A percentile compares a stretch with the other conserved stretches of the same genome.
Evolutionary conservation across 2,329 filamentous ascomycete species (phyloP).

Genomic region (Ascochyta lentis): DNA sequence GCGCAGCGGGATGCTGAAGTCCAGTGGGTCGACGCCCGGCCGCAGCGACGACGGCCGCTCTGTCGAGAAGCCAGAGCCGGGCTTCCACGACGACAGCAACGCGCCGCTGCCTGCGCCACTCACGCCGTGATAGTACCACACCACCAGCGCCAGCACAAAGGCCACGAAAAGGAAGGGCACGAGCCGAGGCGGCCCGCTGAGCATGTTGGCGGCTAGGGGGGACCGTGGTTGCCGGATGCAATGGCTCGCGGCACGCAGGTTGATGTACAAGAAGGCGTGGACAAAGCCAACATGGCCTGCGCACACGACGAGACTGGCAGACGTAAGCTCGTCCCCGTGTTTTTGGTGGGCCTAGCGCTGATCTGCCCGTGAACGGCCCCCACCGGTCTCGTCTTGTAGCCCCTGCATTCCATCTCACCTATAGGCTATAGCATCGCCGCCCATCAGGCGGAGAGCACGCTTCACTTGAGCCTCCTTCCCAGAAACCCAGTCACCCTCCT

Average conservation of each 20-base stretch:
- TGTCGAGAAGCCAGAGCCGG: constrained; percentile 14
- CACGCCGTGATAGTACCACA: constrained; percentile 39
- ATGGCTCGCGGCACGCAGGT: constrained; percentile 18
- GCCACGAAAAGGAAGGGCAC: constrained; percentile 38
- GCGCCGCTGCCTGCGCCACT: constrained; percentile 14
- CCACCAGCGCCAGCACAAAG: constrained; percentile 34
- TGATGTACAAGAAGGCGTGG: not conserved
- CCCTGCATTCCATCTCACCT: constrained; percentile 3
- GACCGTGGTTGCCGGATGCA: constrained; percentile 12
- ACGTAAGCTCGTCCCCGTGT: constrained; percentile 11
- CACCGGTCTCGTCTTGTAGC: constrained; percentile 1
- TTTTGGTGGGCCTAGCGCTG: constrained; percentile 6
- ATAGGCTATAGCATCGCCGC: too few relatives aligned
- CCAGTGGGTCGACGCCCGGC: constrained; percentile 37
- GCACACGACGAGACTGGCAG: not conserved
- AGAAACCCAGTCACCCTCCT: not conserved
- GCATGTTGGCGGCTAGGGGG: constrained; percentile 35
- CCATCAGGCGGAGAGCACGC: not conserved
- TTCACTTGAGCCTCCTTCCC: not conserved
- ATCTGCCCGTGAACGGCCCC: constrained; percentile 3
- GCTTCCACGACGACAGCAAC: constrained; percentile 23
- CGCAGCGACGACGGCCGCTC: constrained; percentile 18
- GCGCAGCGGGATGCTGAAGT: constrained; percentile 45
- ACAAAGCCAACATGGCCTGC: constrained; percentile 6
- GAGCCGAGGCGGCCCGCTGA: constrained; percentile 45